Evolutionary conservation across 306 rosid genomes (phyloP), one percentile per base, ranked within the genome.

Genomic region (Cyclanthera cordifolia): DNA sequence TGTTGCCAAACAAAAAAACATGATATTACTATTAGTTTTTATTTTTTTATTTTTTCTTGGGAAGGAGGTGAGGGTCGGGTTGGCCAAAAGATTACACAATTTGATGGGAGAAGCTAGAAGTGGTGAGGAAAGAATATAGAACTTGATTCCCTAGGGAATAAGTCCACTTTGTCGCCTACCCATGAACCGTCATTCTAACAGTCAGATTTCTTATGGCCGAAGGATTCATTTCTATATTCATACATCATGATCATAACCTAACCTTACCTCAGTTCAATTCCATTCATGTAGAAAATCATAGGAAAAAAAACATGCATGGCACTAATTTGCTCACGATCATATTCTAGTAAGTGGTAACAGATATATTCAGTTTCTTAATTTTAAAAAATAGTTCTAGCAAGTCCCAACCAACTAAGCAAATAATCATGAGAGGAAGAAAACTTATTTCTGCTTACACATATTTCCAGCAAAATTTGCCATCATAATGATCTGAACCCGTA

Each of bases 231-330:
- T 17, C 28, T 2, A 23, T 5, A 41, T 9, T 34, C 32, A 45
- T 43, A 21, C 53, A 23, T 45, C 53, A 24, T 65, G 24, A 45
- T 45, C 53, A 45, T 65, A 45, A 65, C 70, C 70, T 65, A 41
- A 45, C 70, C 70, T 65, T 45, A 45, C 70, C 70, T 65, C 70
- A 65, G 39, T 25, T 65, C 54, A 65, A 24, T 23, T 14, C 70
- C 53, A 65, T 65, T 65, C 70, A 23, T 45, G 53, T 13, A 27
- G 39, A 23, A 7, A 41, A 64, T 20, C 52, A 37, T 34, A 17
- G 47, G 13, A 32, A 59, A 21, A 59, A 46, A 59, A 2, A 59
- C 0, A 59, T 8, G 47, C 9, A 15, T n/a, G n/a, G 16, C 46
- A 34, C 25, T 59, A 59, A n/a, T 59, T 30, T 59, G 8, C 47